Evolutionary conservation across 257 asterid species (phyloP).

Genomic region (Solanum etuberosum): DNA sequence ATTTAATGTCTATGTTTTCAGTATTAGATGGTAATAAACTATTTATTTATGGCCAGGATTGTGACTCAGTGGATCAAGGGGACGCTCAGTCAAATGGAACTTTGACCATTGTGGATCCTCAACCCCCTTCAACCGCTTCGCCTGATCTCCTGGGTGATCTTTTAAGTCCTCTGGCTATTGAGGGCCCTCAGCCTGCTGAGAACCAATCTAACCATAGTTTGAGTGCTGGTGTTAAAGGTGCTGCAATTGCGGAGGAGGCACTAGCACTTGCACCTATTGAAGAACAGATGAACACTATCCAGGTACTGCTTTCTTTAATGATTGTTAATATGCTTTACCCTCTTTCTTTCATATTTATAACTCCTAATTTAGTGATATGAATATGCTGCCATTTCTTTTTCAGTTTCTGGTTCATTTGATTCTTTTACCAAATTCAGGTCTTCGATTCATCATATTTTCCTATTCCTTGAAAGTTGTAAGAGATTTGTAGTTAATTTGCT

Average conservation of each 20-base stretch:
- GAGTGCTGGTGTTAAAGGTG: conserved; percentile 34
- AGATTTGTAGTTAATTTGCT: neutral
- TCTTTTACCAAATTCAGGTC: neutral
- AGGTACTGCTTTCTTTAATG: conserved; percentile 30
- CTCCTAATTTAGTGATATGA: neutral
- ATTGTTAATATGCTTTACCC: neutral
- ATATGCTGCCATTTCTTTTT: neutral
- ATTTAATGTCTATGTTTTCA: neutral
- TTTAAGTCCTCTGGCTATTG: conserved; percentile 73
- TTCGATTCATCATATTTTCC: neutral
- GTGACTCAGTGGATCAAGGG: conserved; percentile 36
- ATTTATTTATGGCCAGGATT: conserved; percentile 32
- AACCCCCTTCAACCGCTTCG: conserved; percentile 51
- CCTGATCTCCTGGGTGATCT: conserved; percentile 89
- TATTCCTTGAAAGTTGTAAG: neutral
- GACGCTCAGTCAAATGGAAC: conserved; percentile 57
- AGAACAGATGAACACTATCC: conserved; percentile 53
- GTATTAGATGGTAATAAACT: neutral
- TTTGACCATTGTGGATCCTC: conserved; percentile 66
- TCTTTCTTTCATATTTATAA: neutral
- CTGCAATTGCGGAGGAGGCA: conserved; percentile 34
- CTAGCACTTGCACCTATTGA: conserved; percentile 77
- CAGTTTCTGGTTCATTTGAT: neutral
- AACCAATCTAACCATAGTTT: conserved; percentile 35
- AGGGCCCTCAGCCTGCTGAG: conserved; percentile 39